Evolutionary conservation across 2,329 filamentous ascomycete genomes (phyloP).

Genomic region (Pseudocercospora cruenta): DNA sequence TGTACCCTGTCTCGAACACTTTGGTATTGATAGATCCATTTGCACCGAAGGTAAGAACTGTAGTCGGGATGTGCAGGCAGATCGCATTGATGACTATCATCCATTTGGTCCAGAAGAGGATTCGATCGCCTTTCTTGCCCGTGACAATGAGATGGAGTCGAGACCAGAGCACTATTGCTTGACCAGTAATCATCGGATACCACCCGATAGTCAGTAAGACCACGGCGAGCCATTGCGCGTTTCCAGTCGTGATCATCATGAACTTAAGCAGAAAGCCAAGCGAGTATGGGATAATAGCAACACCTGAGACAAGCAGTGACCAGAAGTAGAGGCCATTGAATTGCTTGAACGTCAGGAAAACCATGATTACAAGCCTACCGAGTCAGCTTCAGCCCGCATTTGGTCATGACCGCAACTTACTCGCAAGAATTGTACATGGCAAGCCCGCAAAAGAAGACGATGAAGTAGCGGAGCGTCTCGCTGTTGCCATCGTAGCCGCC

Average conservation of each 20-base stretch:
- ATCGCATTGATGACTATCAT: slow-evolving; percentile 63
- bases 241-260: slow-evolving; percentile 42
- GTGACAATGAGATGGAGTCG: slow-evolving; percentile 61
- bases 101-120: slow-evolving; percentile 55
- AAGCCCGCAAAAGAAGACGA: slow-evolving; percentile 37
- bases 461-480: slow-evolving; percentile 34
- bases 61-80: slow-evolving; percentile 58
- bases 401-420: background rate
- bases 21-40: slow-evolving; percentile 41
- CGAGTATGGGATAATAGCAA: slow-evolving; percentile 52
- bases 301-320: slow-evolving; percentile 49
- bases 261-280: slow-evolving; percentile 54
- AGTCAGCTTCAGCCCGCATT: slow-evolving; percentile 34
- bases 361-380: slow-evolving; percentile 46
- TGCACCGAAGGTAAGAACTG: slow-evolving; percentile 59
- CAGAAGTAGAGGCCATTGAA: slow-evolving; percentile 56
- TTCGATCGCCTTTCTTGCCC: slow-evolving; percentile 47
- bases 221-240: slow-evolving; percentile 28
- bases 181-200: slow-evolving; percentile 63
- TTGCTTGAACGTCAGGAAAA: slow-evolving; percentile 53
- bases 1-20: slow-evolving; percentile 44
- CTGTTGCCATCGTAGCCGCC: slow-evolving; percentile 30
- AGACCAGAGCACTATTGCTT: slow-evolving; percentile 59
- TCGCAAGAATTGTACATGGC: slow-evolving; percentile 37
- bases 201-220: slow-evolving; percentile 54